Evolutionary conservation across 2,329 filamentous ascomycete species (phyloP).

Genomic region (Pyrenophora tritici-repentis): DNA sequence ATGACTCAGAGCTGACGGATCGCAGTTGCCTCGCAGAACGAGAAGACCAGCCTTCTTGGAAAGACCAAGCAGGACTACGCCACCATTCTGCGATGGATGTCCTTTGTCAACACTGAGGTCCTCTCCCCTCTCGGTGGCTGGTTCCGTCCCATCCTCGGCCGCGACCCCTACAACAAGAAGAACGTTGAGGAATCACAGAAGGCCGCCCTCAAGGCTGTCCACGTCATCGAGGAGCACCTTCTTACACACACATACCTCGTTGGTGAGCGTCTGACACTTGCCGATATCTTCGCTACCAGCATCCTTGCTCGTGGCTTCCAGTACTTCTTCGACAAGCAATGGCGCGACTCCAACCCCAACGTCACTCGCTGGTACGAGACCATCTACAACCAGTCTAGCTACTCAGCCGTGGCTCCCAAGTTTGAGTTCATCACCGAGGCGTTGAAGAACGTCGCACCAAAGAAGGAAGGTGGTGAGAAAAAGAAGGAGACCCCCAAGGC

Average conservation of each 20-base stretch:
- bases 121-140: conserved; percentile 74
- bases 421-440: conserved; percentile 81
- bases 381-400: conserved; percentile 89
- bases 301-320: conserved; percentile 88
- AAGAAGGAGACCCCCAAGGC: conserved; percentile 72
- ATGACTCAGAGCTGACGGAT: conserved; percentile 39
- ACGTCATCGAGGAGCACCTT: conserved; percentile 84
- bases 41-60: conserved; percentile 98
- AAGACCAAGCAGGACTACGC: conserved; percentile 99
- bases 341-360: conserved; percentile 81
- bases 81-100: conserved; percentile 98
- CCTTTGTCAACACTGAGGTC: conserved; percentile 90
- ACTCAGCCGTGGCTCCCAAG: conserved; percentile 76
- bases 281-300: conserved; percentile 83
- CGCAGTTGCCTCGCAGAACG: conserved; percentile 96
- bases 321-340: conserved; percentile 91
- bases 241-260: conserved; percentile 94
- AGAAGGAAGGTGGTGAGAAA: conserved; percentile 69
- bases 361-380: conserved; percentile 94
- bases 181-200: conserved; percentile 79
- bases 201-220: conserved; percentile 68
- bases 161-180: conserved; percentile 97
- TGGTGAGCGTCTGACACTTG: conserved; percentile 94
- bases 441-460: conserved; percentile 74
- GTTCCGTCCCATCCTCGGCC: conserved; percentile 85